A percentile compares a stretch with the other conserved stretches of the same genome.
phyloP scores from a whole-genome alignment of 495 filamentous ascomycete genomes.

The Amphirosellinia nigrospora region DNA sequence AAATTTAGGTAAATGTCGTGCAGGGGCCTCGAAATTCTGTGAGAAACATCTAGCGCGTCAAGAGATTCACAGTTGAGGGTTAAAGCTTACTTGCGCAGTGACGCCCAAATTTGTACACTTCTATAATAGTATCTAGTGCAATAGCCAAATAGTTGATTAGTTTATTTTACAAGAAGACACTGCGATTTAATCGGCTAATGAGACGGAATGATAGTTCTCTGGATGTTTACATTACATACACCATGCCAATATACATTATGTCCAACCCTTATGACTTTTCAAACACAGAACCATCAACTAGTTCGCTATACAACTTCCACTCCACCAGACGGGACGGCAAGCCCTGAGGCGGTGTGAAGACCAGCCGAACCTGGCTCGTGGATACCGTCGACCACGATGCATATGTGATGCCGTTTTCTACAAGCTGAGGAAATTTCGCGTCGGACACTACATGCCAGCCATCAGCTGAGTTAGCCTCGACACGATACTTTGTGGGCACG shows the following conservation, averaged over 20 bases:
- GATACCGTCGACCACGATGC: conserved; percentile 15
- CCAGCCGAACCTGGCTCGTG: conserved; percentile 6
- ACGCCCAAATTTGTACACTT: not conserved
- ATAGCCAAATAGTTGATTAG: not conserved
- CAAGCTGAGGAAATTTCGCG: not conserved
- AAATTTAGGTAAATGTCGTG: not conserved
- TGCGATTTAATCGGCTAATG: not conserved
- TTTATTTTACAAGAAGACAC: too few species aligned
- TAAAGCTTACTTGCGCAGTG: not conserved
- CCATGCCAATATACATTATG: not conserved
- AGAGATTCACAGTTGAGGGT: not conserved
- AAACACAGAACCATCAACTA: not conserved
- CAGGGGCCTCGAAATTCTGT: not conserved
- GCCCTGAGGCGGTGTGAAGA: not conserved
- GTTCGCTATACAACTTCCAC: not conserved
- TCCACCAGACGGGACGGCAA: not conserved
- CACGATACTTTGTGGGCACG: not conserved
- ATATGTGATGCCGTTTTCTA: conserved; percentile 22
- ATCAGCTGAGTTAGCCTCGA: not conserved
- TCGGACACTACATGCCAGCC: conserved; percentile 7
- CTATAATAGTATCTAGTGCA: not conserved
- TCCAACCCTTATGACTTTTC: not conserved
- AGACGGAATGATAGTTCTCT: too few species aligned
- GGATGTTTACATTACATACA: not conserved
- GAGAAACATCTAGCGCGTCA: not conserved